phyloP scores from a whole-genome alignment of 2,329 filamentous ascomycete species.

The Chlorencoelia australis region DNA sequence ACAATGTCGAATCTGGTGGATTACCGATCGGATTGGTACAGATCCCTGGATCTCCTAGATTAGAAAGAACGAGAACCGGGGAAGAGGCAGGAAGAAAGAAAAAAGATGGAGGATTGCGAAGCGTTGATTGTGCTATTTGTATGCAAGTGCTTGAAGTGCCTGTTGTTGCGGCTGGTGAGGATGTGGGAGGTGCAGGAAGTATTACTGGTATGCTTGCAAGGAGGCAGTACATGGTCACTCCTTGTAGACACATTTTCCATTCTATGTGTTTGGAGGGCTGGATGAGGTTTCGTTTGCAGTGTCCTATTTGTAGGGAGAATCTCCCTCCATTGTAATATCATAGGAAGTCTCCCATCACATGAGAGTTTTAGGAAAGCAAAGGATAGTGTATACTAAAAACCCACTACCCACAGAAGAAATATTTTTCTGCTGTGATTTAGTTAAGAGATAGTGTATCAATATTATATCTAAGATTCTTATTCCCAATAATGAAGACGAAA shows the following conservation, averaged over 20 bases:
- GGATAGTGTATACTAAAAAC: no score
- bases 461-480: no score
- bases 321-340: constrained; percentile 76
- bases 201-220: constrained; percentile 65
- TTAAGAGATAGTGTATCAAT: no score
- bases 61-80: constrained; percentile 13
- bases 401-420: no score
- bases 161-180: constrained; percentile 53
- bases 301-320: constrained; percentile 87
- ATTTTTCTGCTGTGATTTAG: no score
- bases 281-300: constrained; percentile 90
- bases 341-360: no score
- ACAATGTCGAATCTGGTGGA: constrained; percentile 68
- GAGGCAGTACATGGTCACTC: constrained; percentile 91
- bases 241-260: constrained; percentile 93
- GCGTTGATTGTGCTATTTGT: constrained; percentile 90
- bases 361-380: no score
- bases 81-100: constrained; percentile 26
- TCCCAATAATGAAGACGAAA: no score
- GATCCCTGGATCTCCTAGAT: constrained; percentile 17
- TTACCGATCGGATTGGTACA: constrained; percentile 65
- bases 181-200: constrained; percentile 32
- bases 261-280: constrained; percentile 85
- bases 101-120: constrained; percentile 35
- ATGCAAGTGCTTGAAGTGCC: constrained; percentile 86